Evolutionary conservation across 2,329 filamentous ascomycete genomes (phyloP).

Genomic region (Exophiala sp.): DNA sequence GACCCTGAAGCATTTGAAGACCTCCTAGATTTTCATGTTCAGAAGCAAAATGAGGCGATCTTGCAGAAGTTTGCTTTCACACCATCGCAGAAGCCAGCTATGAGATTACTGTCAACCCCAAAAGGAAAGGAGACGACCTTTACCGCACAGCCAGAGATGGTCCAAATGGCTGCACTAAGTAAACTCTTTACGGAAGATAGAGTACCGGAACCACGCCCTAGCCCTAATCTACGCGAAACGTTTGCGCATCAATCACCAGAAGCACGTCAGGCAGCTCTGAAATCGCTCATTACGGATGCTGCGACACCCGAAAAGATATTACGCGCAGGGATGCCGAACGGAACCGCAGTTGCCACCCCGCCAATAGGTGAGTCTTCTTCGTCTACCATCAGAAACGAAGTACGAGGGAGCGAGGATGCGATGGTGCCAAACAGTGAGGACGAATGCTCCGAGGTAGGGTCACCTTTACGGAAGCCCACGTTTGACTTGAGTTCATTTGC

Average conservation of each 20-base stretch:
- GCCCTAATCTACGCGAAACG: slow-evolving; percentile 8
- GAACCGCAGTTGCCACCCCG: too few species aligned
- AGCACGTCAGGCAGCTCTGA: slow-evolving; percentile 17
- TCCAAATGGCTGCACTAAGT: slow-evolving; percentile 16
- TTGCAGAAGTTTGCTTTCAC: slow-evolving; percentile 37
- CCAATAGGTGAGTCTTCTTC: neutral
- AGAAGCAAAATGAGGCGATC: slow-evolving; percentile 36
- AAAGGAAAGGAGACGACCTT: slow-evolving; percentile 7
- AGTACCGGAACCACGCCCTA: slow-evolving; percentile 1
- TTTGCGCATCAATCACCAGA: slow-evolving; percentile 16
- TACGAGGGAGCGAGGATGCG: slow-evolving; percentile 50
- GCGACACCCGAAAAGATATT: neutral
- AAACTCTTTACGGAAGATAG: slow-evolving; percentile 5
- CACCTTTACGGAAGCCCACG: slow-evolving; percentile 13
- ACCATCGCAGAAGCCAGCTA: neutral
- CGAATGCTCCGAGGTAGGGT: slow-evolving; percentile 23
- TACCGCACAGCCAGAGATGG: slow-evolving; percentile 7
- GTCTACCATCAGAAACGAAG: neutral
- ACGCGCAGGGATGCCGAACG: too few species aligned
- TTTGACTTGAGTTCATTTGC: slow-evolving; percentile 39
- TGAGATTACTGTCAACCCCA: neutral
- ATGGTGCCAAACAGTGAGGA: slow-evolving; percentile 52
- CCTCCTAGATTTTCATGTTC: slow-evolving; percentile 37
- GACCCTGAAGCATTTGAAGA: slow-evolving; percentile 32
- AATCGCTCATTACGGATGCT: slow-evolving; percentile 9